Evolutionary conservation across 1,284 basidiomycete species (phyloP).

Genomic region (Meira miltonrushii): DNA sequence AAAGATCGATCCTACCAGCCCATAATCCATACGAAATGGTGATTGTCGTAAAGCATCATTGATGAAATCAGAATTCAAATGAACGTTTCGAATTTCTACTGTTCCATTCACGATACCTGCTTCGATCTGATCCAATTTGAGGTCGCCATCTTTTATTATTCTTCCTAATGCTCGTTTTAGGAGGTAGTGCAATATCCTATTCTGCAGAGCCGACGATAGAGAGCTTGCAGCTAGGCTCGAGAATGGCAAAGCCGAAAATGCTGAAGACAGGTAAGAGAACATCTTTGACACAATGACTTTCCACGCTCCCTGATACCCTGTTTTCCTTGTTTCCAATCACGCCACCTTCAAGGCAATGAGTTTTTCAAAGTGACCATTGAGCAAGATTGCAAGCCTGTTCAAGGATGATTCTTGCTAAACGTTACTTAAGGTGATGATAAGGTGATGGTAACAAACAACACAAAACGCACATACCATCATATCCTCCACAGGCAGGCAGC

Average conservation of each 20-base stretch:
- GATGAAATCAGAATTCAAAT: constrained; percentile 68
- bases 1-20: constrained; percentile 2
- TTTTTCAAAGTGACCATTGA: too few species aligned
- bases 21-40: constrained; percentile 2
- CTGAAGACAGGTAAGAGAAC: constrained; percentile 7
- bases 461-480: too few species aligned
- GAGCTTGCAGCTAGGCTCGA: neutral
- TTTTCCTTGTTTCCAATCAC: neutral
- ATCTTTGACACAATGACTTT: neutral
- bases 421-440: too few species aligned
- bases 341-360: neutral
- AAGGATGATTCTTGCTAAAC: too few species aligned
- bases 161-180: constrained; percentile 77
- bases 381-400: too few species aligned
- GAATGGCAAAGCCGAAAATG: neutral
- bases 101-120: constrained; percentile 83
- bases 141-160: constrained; percentile 77
- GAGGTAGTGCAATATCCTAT: constrained; percentile 81
- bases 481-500: too few species aligned
- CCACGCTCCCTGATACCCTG: neutral
- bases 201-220: constrained; percentile 61
- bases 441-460: too few species aligned
- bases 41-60: neutral
- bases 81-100: constrained; percentile 76
- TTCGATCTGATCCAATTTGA: constrained; percentile 80